A percentile compares a stretch with the other conserved stretches of the same genome.
Conservation (phyloP, 1,284 basidiomycete species). For the Ganoderma lucidum region DNA sequence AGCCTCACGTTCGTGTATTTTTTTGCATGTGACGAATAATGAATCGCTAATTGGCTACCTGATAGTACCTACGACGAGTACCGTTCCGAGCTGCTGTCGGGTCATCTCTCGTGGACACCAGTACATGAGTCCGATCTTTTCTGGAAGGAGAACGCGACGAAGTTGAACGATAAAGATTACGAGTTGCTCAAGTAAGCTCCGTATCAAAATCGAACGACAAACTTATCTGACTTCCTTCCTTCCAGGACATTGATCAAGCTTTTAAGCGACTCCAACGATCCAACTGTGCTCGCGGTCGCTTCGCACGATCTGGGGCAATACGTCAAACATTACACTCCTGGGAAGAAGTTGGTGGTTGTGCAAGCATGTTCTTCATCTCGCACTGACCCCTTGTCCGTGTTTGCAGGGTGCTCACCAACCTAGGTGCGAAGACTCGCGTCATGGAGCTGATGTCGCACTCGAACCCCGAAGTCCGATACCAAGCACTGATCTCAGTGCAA, state of each 20-base stretch:
- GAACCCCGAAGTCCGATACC: conserved; percentile 91
- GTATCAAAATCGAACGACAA: neutral
- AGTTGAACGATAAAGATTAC: conserved; percentile 83
- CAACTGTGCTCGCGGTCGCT: conserved; percentile 86
- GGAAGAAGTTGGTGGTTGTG: conserved; percentile 81
- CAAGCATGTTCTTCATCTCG: neutral
- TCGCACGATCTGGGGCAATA: conserved; percentile 95
- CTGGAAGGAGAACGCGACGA: conserved; percentile 94
- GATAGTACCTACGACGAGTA: conserved; percentile 97
- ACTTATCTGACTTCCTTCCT: conserved; percentile 1
- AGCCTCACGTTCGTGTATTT: conserved; percentile 78
- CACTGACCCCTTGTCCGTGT: conserved; percentile 6
- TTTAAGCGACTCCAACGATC: conserved; percentile 75
- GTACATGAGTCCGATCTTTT: conserved; percentile 97
- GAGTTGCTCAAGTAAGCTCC: conserved; percentile 78
- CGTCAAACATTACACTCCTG: conserved; percentile 88
- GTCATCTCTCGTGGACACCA: conserved; percentile 94
- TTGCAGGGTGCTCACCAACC: conserved; percentile 77
- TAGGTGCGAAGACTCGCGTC: conserved; percentile 89
- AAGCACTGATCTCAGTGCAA: conserved; percentile 87
- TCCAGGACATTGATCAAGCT: conserved; percentile 76
- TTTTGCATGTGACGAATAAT: neutral
- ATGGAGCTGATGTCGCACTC: conserved; percentile 96
- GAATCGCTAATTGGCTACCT: neutral
- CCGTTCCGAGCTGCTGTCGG: conserved; percentile 88